phyloP scores from a whole-genome alignment of 1,284 basidiomycete species.

The Ustilago xerochloae region DNA sequence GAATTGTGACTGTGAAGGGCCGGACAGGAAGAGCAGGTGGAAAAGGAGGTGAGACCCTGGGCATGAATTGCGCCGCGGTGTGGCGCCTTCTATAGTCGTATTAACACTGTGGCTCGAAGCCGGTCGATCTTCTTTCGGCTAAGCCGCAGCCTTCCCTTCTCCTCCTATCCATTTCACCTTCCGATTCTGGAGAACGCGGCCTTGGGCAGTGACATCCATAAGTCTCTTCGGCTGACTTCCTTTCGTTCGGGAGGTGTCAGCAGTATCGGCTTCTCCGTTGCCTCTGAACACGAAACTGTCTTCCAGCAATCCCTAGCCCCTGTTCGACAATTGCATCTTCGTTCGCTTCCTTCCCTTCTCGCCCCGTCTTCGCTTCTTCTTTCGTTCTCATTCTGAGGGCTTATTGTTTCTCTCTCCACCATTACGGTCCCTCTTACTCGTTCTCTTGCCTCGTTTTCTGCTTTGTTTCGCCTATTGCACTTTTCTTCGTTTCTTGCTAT shows the following conservation, averaged over 20 bases:
- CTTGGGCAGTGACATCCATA: neutral
- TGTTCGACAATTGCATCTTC: neutral
- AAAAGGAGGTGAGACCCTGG: neutral
- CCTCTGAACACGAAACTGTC: neutral
- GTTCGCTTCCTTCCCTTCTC: neutral
- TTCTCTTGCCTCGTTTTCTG: neutral
- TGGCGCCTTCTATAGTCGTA: slow-evolving; percentile 1
- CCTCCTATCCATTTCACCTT: neutral
- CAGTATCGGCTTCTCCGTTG: neutral
- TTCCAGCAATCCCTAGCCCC: neutral
- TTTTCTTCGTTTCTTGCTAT: neutral
- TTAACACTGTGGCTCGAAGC: too few species aligned
- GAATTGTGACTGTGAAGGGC: neutral
- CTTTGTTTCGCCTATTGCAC: neutral
- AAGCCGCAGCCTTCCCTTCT: neutral
- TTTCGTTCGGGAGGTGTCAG: neutral
- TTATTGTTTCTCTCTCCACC: neutral
- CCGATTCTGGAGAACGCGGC: neutral
- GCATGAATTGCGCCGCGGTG: neutral
- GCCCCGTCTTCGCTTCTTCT: neutral
- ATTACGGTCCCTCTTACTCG: neutral
- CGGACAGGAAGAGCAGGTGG: neutral
- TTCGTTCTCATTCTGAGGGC: neutral
- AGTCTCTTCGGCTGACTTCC: neutral
- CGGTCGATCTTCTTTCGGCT: neutral